Conservation (phyloP, 805 yeast species). For the Candida chilensis region DNA sequence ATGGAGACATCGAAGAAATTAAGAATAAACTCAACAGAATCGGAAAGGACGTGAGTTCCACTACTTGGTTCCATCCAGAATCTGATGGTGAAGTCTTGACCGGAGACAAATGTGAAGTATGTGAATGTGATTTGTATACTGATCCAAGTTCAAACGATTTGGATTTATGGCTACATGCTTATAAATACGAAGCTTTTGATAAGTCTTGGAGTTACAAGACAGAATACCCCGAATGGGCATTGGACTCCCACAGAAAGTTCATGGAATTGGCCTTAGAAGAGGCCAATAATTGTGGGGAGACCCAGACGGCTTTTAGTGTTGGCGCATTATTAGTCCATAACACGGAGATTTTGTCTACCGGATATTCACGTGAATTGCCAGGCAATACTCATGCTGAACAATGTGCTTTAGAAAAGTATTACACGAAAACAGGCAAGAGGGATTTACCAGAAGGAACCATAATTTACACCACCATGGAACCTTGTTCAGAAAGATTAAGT, state of each 20-base stretch:
- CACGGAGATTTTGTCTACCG: conserved; percentile 63
- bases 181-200: conserved; percentile 54
- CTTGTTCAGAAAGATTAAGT: conserved; percentile 81
- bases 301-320: conserved; percentile 86
- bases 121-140: conserved; percentile 64
- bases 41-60: conserved; percentile 64
- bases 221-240: conserved; percentile 77
- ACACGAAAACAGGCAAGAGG: conserved; percentile 17
- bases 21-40: conserved; percentile 42
- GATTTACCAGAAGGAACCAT: conserved; percentile 69
- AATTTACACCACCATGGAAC: conserved; percentile 94
- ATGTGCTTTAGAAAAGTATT: conserved; percentile 78
- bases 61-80: conserved; percentile 57
- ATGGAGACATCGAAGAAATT: conserved; percentile 39
- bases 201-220: conserved; percentile 68
- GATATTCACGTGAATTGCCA: conserved; percentile 82
- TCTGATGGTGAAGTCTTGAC: conserved; percentile 59
- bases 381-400: conserved; percentile 99
- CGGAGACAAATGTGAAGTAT: conserved; percentile 51
- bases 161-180: conserved; percentile 88
- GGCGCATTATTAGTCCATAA: conserved; percentile 72
- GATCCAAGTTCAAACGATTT: conserved; percentile 89
- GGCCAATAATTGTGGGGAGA: conserved; percentile 74
- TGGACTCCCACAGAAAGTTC: conserved; percentile 41
- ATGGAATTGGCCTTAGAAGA: conserved; percentile 74